These are phyloP conservation scores for Raffaelea albimanens DNA, from an alignment of 2,329 filamentous ascomycete species.

Conservation along the genomic window DNA sequence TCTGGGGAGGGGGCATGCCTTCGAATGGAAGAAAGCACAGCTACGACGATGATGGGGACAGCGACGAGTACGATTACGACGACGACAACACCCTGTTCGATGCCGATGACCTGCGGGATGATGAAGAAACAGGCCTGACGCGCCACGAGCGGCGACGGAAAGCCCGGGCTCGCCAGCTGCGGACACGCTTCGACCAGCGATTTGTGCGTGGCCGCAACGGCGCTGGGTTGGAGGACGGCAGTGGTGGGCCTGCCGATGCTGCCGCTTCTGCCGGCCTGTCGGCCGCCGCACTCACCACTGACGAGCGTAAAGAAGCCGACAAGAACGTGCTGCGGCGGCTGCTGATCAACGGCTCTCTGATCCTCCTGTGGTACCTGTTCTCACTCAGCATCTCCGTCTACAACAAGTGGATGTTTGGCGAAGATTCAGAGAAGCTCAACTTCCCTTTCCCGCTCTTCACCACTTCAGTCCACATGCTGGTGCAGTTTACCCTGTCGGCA, in stretches of 20 bases:
- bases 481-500: slow-evolving; percentile 76
- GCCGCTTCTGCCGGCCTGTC: background rate
- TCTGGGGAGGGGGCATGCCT: slow-evolving; percentile 17
- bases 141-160: slow-evolving; percentile 60
- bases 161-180: slow-evolving; percentile 55
- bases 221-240: background rate
- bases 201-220: slow-evolving; percentile 42
- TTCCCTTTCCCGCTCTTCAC: slow-evolving; percentile 95
- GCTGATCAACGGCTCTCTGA: slow-evolving; percentile 68
- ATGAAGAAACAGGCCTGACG: slow-evolving; percentile 84
- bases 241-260: background rate
- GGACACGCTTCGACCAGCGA: slow-evolving; percentile 60
- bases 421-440: slow-evolving; percentile 56
- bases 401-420: slow-evolving; percentile 99
- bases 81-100: slow-evolving; percentile 55
- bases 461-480: slow-evolving; percentile 88
- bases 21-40: slow-evolving; percentile 15
- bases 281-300: slow-evolving; percentile 41
- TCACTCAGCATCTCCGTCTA: slow-evolving; percentile 92
- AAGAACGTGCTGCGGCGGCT: slow-evolving; percentile 60
- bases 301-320: slow-evolving; percentile 69
- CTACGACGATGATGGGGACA: background rate
- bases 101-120: slow-evolving; percentile 67
- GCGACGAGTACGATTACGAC: slow-evolving; percentile 58
- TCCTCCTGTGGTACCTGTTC: slow-evolving; percentile 81